Evolutionary conservation across 2,329 filamentous ascomycete species (phyloP), one percentile per base, ranked within the genome.

Genomic region (Nemania abortiva): DNA sequence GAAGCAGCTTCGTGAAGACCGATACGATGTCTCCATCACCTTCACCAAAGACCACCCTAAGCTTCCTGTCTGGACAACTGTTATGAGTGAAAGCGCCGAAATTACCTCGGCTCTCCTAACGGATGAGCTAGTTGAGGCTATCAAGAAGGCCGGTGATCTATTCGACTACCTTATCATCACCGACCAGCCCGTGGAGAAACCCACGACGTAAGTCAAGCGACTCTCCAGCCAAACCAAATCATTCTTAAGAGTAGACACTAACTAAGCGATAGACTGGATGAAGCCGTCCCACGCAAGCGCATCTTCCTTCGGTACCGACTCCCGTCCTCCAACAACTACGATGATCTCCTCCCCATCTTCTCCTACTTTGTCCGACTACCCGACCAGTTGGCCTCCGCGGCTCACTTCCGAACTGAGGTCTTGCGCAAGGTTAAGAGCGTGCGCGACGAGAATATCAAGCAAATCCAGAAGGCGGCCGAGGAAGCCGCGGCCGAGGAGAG

Each of bases 61-160:
- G 85, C 89, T 99, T 39, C 95, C 96, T 39, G 83, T 87, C 72
- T 99, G 95, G 95, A 86, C 91, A 64, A 97, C 94, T 13, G 89
- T 98, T 78, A 98, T 99, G 96, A 97, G 90, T 78, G 96, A 99
- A 86, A 97, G 91, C 82, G 94, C 95, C 67, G 96, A 98, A 83
- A 91, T 99, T 75, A 98, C 95, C 13, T 93, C 98, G 54, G 85
- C 89, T 6, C 84, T 99, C 73, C 87, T 99, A 59, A 97, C 94
- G 3, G 87, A 92, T n/a, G 95, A 98, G 76, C 87, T 99, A 45
- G 88, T 94, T 81, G 89, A 92, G 77, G 94, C 93, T 18, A 86
- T 97, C 72, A 88, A 92, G 76, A 83, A 91, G 61, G 93, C 93
- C 5, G 95, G 95, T 34, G 91, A 95, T 70, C 82, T 88, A 57